Percentiles rank a stretch among this genome's conserved stretches.
These are phyloP conservation scores for Neurospora hispaniola DNA, from an alignment of 495 filamentous ascomycete genomes.

Conservation along the genomic window DNA sequence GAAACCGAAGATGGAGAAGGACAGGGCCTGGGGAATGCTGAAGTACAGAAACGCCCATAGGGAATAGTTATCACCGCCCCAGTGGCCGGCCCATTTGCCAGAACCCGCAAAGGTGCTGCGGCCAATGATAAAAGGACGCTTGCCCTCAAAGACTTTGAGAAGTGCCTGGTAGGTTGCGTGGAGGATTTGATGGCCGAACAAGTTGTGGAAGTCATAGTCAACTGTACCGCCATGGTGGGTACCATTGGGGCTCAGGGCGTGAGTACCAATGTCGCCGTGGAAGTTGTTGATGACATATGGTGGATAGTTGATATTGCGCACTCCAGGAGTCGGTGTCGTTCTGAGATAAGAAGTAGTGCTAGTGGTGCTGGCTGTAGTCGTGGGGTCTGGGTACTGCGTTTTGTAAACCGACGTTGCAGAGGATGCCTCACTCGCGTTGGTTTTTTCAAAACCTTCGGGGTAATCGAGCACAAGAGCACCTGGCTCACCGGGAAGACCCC, in stretches of 20 bases:
- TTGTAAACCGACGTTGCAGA: constrained; percentile 39
- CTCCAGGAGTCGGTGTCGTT: constrained; percentile 55
- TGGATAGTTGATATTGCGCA: constrained; percentile 67
- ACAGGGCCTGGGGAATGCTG: constrained; percentile 70
- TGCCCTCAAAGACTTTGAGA: constrained; percentile 46
- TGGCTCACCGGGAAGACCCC: constrained; percentile 53
- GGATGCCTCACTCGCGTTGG: constrained; percentile 59
- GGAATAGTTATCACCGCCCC: constrained; percentile 75
- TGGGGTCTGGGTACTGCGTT: constrained; percentile 12
- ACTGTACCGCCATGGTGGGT: constrained; percentile 60
- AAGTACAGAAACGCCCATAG: constrained; percentile 63
- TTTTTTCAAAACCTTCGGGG: constrained; percentile 61
- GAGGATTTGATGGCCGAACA: constrained; percentile 64
- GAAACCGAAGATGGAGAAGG: constrained; percentile 72
- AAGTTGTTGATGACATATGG: constrained; percentile 76
- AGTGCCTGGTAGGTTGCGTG: constrained; percentile 74
- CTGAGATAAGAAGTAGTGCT: constrained; percentile 42
- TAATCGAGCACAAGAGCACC: constrained; percentile 51
- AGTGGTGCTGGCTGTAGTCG: constrained; percentile 27
- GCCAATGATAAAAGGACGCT: constrained; percentile 79
- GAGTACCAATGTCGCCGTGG: constrained; percentile 63
- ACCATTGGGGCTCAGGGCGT: constrained; percentile 68
- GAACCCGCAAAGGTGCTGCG: constrained; percentile 73
- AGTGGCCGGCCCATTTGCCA: constrained; percentile 77
- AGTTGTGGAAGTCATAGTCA: constrained; percentile 76